These are phyloP conservation scores for Colletotrichum paranaense DNA, from an alignment of 2,329 filamentous ascomycete species.

Conservation along the genomic window DNA sequence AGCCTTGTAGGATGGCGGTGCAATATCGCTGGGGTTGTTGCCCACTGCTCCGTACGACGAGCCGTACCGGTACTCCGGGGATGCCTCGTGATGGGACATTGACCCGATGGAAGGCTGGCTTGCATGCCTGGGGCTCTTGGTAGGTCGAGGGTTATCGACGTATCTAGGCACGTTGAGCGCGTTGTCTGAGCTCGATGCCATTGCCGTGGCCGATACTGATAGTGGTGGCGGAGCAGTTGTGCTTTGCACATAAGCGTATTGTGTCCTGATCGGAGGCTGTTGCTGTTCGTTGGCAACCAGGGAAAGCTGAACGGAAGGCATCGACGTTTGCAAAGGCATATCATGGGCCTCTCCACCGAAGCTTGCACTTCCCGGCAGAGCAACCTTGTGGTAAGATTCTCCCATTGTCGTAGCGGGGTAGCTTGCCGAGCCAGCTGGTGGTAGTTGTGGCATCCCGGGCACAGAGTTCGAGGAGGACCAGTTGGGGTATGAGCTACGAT, in stretches of 20 bases:
- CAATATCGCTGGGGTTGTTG: conserved; percentile 46
- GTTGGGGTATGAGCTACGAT: conserved; percentile 65
- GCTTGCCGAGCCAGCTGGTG: conserved; percentile 55
- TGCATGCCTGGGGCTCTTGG: conserved; percentile 67
- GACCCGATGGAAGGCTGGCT: conserved; percentile 66
- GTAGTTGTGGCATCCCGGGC: conserved; percentile 58
- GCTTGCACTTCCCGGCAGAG: conserved; percentile 58
- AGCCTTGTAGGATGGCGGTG: conserved; percentile 44
- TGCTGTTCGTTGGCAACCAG: conserved; percentile 61
- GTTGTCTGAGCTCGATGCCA: conserved; percentile 49
- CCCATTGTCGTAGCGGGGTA: conserved; percentile 65
- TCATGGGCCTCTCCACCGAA: conserved; percentile 66
- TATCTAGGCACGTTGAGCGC: conserved; percentile 67
- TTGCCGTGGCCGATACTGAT: conserved; percentile 53
- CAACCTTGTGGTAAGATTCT: conserved; percentile 65
- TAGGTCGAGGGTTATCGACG: conserved; percentile 66
- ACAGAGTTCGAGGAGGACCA: conserved; percentile 61
- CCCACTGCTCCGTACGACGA: conserved; percentile 53
- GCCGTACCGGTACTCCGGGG: conserved; percentile 68
- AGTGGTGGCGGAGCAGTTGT: conserved; percentile 63
- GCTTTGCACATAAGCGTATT: conserved; percentile 66
- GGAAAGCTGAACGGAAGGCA: conserved; percentile 65
- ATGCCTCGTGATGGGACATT: conserved; percentile 59
- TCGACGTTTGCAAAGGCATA: conserved; percentile 63
- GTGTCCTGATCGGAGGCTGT: conserved; percentile 60